Evolutionary conservation across 768 basidiomycete genomes (phyloP).

Genomic region (Boletus sp.): DNA sequence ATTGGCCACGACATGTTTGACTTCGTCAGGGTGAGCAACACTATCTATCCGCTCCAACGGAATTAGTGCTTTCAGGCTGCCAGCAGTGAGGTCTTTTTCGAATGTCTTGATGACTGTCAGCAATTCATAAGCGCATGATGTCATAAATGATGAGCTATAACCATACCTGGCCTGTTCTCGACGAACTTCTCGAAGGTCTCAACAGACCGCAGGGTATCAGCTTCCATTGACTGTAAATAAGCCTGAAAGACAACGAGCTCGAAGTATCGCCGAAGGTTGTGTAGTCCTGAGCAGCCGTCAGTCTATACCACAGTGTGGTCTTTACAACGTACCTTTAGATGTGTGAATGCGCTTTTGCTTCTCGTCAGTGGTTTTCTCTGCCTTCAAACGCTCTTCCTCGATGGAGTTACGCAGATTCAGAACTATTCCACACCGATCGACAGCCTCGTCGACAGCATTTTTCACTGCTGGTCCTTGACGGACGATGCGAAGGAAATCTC

Average conservation of each 20-base stretch:
- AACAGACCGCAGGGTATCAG: slow-evolving; percentile 74
- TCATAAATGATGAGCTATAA: not conserved
- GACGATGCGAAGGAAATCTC: slow-evolving; percentile 82
- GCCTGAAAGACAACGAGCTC: slow-evolving; percentile 87
- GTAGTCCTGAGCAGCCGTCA: slow-evolving; percentile 51
- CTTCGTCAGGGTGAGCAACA: slow-evolving; percentile 87
- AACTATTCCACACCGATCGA: slow-evolving; percentile 82
- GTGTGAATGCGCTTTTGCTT: slow-evolving; percentile 62
- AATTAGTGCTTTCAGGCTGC: slow-evolving; percentile 76
- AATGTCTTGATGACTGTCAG: slow-evolving; percentile 88
- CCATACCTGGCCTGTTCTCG: slow-evolving; percentile 75
- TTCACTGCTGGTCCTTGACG: slow-evolving; percentile 87
- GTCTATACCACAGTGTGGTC: not conserved
- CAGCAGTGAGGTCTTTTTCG: slow-evolving; percentile 80
- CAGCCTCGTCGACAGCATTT: slow-evolving; percentile 78
- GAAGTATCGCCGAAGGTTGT: slow-evolving; percentile 82
- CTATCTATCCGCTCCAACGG: slow-evolving; percentile 78
- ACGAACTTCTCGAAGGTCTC: slow-evolving; percentile 83
- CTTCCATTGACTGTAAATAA: slow-evolving; percentile 77
- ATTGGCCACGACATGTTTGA: slow-evolving; percentile 78
- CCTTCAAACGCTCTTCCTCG: slow-evolving; percentile 73
- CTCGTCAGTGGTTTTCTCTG: slow-evolving; percentile 76
- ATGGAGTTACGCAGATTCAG: slow-evolving; percentile 88
- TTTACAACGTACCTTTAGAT: slow-evolving; percentile 57
- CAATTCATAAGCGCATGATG: not conserved